These are phyloP conservation scores for Huntiella abstrusa DNA, from an alignment of 2,329 filamentous ascomycete genomes.

Conservation along the genomic window DNA sequence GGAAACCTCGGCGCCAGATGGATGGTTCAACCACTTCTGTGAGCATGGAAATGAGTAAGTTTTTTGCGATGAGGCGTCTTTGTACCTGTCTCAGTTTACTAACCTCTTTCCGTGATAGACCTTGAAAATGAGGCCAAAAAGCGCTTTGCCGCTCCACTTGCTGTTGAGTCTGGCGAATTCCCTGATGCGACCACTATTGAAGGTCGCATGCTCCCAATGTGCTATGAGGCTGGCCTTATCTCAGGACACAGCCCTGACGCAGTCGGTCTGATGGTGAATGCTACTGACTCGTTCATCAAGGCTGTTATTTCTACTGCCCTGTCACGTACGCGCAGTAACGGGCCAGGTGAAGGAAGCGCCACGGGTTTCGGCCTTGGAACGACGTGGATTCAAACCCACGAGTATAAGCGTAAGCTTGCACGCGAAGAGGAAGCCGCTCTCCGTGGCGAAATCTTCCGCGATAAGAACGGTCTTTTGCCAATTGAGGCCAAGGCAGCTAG, in stretches of 20 bases:
- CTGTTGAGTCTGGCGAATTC: conserved; percentile 50
- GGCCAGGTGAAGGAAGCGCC: conserved; percentile 40
- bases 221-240: conserved; percentile 44
- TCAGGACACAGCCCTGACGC: conserved; percentile 41
- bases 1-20: conserved; percentile 27
- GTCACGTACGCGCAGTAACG: conserved; percentile 44
- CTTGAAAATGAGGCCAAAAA: conserved; percentile 50
- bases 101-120: conserved; percentile 23
- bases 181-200: conserved; percentile 46
- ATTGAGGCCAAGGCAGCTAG: conserved; percentile 61
- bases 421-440: conserved; percentile 56
- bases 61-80: not conserved
- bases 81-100: not conserved
- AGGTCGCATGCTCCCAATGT: conserved; percentile 47
- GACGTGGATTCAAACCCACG: conserved; percentile 59
- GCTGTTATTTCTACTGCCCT: conserved; percentile 45
- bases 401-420: conserved; percentile 56
- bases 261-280: conserved; percentile 43
- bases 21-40: conserved; percentile 50
- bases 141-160: conserved; percentile 43
- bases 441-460: conserved; percentile 54
- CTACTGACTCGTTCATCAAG: conserved; percentile 49
- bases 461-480: conserved; percentile 61
- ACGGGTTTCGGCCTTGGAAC: conserved; percentile 46
- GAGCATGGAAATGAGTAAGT: conserved; percentile 56